phyloP scores from a whole-genome alignment of 805 yeast genomes.

The Blastobotrys robertii region DNA sequence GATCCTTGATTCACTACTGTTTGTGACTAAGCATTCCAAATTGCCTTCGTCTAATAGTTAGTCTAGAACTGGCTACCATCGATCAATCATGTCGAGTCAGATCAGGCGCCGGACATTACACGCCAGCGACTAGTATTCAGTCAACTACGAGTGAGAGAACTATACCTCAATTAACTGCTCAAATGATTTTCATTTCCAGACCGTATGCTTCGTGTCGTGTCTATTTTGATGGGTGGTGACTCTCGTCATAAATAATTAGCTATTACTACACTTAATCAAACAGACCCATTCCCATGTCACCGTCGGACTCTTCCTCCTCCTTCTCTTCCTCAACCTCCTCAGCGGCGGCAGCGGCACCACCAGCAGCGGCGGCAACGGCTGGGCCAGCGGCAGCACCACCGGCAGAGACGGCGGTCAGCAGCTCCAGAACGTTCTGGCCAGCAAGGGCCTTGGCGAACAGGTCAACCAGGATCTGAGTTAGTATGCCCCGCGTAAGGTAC shows the following conservation, averaged over 20 bases:
- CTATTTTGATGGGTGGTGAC: neutral
- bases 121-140: too few species aligned
- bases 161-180: neutral
- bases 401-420: constrained; percentile 56
- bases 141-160: neutral
- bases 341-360: constrained; percentile 52
- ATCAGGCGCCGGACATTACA: too few species aligned
- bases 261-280: constrained; percentile 50
- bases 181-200: too few species aligned
- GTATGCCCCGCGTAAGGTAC: too few species aligned
- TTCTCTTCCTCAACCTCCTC: constrained; percentile 50
- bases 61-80: too few species aligned
- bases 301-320: constrained; percentile 53
- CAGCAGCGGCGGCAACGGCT: constrained; percentile 54
- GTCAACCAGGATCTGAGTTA: constrained; percentile 62
- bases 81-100: too few species aligned
- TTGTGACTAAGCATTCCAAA: too few species aligned
- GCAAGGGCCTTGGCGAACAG: constrained; percentile 81
- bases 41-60: too few species aligned
- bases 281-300: constrained; percentile 92
- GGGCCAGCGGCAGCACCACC: constrained; percentile 70
- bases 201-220: too few species aligned
- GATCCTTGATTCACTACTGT: too few species aligned
- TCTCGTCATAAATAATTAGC: constrained; percentile 3
- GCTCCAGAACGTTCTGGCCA: constrained; percentile 76